A percentile compares a stretch with the other conserved stretches of the same genome.
Conservation (phyloP, 202 grass and related monocot genomes). For the Panicum virgatum region DNA sequence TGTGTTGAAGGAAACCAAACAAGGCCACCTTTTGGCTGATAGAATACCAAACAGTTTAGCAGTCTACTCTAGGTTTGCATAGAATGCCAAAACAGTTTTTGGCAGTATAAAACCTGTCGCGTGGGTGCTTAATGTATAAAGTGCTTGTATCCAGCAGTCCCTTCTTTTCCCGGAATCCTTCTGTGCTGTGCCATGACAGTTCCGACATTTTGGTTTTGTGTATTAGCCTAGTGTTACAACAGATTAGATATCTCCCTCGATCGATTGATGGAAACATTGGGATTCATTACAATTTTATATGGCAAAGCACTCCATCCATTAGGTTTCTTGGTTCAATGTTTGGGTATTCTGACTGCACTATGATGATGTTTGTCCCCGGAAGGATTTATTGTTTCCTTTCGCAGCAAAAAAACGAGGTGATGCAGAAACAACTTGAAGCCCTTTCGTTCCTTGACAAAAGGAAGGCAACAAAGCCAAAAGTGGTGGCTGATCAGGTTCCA, state of each 20-base stretch:
- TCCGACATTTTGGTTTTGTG: not conserved
- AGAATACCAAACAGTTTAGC: not conserved
- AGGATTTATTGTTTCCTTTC: not conserved
- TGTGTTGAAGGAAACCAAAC: no score
- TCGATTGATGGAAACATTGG: not conserved
- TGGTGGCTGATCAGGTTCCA: conserved; percentile 50
- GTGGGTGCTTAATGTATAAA: not conserved
- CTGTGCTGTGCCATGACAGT: not conserved
- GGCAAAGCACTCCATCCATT: not conserved
- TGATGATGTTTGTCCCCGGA: not conserved
- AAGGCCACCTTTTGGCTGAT: no score
- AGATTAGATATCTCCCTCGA: not conserved
- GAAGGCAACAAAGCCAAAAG: conserved; percentile 71
- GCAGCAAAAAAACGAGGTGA: conserved; percentile 76
- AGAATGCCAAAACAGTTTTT: not conserved
- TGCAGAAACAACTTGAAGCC: conserved; percentile 80
- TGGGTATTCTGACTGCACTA: not conserved
- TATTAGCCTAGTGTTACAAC: not conserved
- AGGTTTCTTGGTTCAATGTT: conserved; percentile 14
- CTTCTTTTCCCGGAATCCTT: conserved; percentile 12
- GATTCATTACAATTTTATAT: not conserved
- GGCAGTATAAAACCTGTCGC: not conserved
- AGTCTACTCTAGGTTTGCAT: not conserved
- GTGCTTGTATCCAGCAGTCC: not conserved
- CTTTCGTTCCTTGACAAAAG: conserved; percentile 92